Base-by-base conservation (phyloP, 192 early-diverging fungal species). In the Entophlyctis luteolus region DNA sequence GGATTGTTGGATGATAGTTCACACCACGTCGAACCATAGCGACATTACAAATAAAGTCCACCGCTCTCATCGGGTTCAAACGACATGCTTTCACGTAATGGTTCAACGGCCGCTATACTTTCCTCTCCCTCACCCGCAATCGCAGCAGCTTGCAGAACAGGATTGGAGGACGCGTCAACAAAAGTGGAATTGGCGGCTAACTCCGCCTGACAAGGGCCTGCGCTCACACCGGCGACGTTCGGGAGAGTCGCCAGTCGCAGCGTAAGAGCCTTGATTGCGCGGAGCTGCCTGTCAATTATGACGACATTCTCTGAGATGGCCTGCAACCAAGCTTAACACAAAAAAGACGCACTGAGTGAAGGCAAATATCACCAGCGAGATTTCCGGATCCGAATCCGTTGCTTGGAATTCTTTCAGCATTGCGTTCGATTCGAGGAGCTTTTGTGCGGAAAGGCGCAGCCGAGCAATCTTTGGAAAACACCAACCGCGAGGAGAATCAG, bases 401-500 rank as follows among this genome's bases (percentile, higher is more conserved):
- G 12, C 32, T 6, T 20, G 33, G 27, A 54, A 66, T 29, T 66
- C 63, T 39, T 66, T 66, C 6, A 66, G 48, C 6, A 66, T 10
- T 18, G 14, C n/a, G 48, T 66, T 66, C 12, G 50, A 55, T 66
- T 66, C 63, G 35, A 66, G 50, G 1, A 66, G 63, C 29, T 66
- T 66, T 39, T 66, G 49, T 31, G 35, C 50, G 10, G 48, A 53
- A 14, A 66, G 50, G n/a, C 63, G 48, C 29, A 66, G 63, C 29
- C 63, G 63, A 48, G 63, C 63, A 66, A 66, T 66, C 63, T 66
- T 12, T n/a, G 10, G 6, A 25, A 20, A 20, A 50, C 22, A 20
- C 49, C 42, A 45, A 20, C 42, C 49, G 36, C 14, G 6, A 14
- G 36, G 54, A 18, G 5, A 55, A 55, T 16, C 10, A 22, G 36